Base-by-base conservation (phyloP, 805 yeast genomes). In the Candida pseudoglaebosa region DNA sequence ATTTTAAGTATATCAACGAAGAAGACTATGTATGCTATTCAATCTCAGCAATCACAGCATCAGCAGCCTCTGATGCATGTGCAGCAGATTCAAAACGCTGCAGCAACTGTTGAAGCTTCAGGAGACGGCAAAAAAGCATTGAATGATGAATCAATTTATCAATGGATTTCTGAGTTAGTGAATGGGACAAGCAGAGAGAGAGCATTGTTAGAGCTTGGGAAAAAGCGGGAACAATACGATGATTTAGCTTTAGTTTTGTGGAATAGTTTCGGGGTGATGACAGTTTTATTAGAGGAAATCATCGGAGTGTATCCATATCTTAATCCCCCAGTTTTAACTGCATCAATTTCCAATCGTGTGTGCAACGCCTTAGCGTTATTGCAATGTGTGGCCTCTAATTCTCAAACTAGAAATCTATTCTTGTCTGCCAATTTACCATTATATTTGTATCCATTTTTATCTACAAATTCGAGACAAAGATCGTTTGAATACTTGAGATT, bases 201-300 rank as follows among this genome's bases (percentile, higher is more conserved):
- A 53, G 98, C 99, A 2, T 70, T 91, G 38, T 66, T 90, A 48
- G 97, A 90, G 57, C 70, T 91, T 32, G 97, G 98, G 7, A 87
- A 93, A 57, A 90, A 90, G 54, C 73, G 99, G 45, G 99, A 91
- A 56, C 89, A 88, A 54, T 91, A 86, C 56, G 97, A 89, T 42
- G 98, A 91, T 57, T 71, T 91, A 42, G 98, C 98, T 0, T 61
- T 89, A 28, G 95, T 91, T 4, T 67, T 91, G 42, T 91, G 99
- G 99, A 82, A 91, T 52, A 86, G 96, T 3, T 90, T 84, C 62
- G 99, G 98, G 21, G 97, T 91, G 9, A 89, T 93, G 95, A 82
- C 98, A 2, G 83, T 89, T 15, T 66, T 91, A 28, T 62, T 91
- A 42, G 95, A 87, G 57, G 99, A 91, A 57, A 89, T 91, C 38